Evolutionary conservation across 2,329 filamentous ascomycete species (phyloP).

Genomic region (Orbilia javanica): DNA sequence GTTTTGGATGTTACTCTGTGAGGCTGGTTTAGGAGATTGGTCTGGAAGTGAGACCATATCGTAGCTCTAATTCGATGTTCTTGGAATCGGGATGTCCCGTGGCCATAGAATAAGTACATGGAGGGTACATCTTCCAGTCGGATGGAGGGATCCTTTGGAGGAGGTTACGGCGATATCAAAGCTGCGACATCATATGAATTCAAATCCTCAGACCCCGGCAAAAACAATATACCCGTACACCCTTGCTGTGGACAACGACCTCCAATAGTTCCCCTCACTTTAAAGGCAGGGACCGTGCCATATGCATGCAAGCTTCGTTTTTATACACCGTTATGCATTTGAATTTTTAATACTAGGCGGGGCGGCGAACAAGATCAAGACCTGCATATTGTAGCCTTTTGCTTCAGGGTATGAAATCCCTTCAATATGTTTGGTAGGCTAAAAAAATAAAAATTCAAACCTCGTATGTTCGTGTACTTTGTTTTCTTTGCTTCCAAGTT

Average conservation of each 20-base stretch:
- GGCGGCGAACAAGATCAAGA: slow-evolving; percentile 16
- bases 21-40: slow-evolving; percentile 12
- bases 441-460: too few species aligned
- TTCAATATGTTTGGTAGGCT: neutral
- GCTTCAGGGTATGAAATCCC: neutral
- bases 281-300: slow-evolving; percentile 32
- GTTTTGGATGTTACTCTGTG: neutral
- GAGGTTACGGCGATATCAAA: slow-evolving; percentile 32
- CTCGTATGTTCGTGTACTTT: neutral
- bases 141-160: slow-evolving; percentile 12
- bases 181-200: slow-evolving; percentile 17
- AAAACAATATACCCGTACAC: slow-evolving; percentile 26
- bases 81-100: slow-evolving; percentile 17
- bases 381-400: slow-evolving; percentile 8
- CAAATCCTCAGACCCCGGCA: slow-evolving; percentile 1
- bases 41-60: neutral
- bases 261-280: slow-evolving; percentile 40
- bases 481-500: slow-evolving; percentile 10
- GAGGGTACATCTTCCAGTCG: neutral
- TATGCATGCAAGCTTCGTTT: slow-evolving; percentile 43
- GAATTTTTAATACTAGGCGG: slow-evolving; percentile 42
- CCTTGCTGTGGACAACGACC: neutral
- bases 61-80: neutral
- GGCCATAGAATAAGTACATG: neutral
- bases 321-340: slow-evolving; percentile 44